A percentile compares a stretch with the other conserved stretches of the same genome.
These are phyloP conservation scores for Cytospora schulzeri DNA, from an alignment of 2,329 filamentous ascomycete genomes.

Conservation along the genomic window DNA sequence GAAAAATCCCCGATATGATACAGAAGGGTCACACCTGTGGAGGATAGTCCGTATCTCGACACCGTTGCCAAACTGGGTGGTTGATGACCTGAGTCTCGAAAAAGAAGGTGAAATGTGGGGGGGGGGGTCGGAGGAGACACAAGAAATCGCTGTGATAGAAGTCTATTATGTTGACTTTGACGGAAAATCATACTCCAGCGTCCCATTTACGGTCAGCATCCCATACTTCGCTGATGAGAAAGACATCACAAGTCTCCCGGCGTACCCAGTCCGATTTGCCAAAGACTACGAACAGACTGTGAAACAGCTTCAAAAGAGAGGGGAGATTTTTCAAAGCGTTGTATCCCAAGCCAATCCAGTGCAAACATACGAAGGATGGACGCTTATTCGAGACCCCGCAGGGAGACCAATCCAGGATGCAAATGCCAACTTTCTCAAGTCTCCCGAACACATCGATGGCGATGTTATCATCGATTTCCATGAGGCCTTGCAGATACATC, in stretches of 20 bases:
- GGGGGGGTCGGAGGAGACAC: neutral
- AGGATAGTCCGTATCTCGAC: neutral
- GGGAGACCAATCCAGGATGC: neutral
- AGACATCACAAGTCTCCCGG: neutral
- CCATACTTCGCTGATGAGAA: neutral
- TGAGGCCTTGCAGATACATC: conserved; percentile 6
- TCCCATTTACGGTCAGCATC: neutral
- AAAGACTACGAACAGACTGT: neutral
- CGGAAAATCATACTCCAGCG: conserved; percentile 3
- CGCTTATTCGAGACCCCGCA: neutral
- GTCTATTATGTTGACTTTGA: conserved; percentile 17
- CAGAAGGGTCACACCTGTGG: neutral
- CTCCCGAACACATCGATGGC: conserved; percentile 11
- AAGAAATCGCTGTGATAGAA: neutral
- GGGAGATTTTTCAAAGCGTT: neutral
- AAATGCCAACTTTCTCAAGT: neutral
- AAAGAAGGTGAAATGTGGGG: neutral
- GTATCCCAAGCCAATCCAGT: neutral
- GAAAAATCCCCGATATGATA: neutral
- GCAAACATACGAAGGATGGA: conserved; percentile 3
- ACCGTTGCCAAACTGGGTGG: neutral
- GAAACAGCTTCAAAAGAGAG: neutral
- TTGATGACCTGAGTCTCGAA: neutral
- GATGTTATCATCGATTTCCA: conserved; percentile 17
- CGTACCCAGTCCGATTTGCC: conserved; percentile 14